Evolutionary conservation across 768 basidiomycete genomes (phyloP).

Genomic region (Naematelia aurantialba): DNA sequence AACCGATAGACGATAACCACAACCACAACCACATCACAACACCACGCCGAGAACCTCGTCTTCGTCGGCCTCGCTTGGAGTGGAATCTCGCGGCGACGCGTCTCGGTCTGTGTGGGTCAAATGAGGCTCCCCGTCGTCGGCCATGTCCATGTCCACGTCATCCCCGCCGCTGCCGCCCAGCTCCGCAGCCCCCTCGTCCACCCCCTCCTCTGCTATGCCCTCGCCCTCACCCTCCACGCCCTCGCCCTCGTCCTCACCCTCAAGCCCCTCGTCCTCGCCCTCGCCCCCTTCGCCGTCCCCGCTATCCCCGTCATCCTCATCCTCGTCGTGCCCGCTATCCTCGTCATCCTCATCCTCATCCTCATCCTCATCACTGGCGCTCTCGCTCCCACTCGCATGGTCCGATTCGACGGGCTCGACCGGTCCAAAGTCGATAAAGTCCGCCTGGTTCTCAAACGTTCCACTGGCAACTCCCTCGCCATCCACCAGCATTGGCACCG

Average conservation of each 20-base stretch:
- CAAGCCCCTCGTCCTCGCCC: neutral
- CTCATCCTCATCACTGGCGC: conserved; percentile 12
- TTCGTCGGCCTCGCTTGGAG: conserved; percentile 23
- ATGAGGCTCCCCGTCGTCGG: conserved; percentile 9
- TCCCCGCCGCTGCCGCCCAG: neutral
- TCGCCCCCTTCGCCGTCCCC: neutral
- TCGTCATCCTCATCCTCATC: conserved; percentile 5
- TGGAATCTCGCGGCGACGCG: neutral
- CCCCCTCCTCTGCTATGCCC: neutral
- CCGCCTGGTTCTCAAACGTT: conserved; percentile 27
- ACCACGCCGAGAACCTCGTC: conserved; percentile 33
- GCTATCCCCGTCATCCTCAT: conserved; percentile 4
- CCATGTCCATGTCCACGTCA: neutral
- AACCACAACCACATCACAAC: conserved; percentile 11
- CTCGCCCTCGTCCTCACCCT: conserved; percentile 11
- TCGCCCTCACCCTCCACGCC: conserved; percentile 12
- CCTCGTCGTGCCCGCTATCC: conserved; percentile 3
- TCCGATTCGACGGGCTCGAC: neutral
- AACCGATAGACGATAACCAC: too few species aligned
- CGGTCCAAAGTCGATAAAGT: conserved; percentile 32
- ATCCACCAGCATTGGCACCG: too few species aligned
- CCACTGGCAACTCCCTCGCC: conserved; percentile 7
- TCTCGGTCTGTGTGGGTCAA: conserved; percentile 7
- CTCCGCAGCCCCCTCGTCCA: conserved; percentile 6
- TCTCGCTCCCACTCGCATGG: conserved; percentile 8